These are phyloP conservation scores for Flaveria robusta DNA, from an alignment of 129 eudicot species.

Conservation along the genomic window DNA sequence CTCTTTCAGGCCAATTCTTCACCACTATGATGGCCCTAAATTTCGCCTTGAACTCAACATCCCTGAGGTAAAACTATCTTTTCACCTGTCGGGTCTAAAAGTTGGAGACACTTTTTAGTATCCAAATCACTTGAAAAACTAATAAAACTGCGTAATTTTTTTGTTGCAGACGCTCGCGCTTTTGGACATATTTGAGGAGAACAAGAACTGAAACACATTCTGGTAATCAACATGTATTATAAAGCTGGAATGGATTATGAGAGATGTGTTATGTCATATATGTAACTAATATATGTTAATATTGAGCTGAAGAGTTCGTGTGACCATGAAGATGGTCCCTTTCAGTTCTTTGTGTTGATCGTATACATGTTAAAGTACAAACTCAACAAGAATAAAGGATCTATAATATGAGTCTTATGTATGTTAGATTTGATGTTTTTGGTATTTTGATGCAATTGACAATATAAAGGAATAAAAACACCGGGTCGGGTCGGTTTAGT, in stretches of 20 bases:
- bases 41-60: constrained; percentile 92
- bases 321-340: constrained; percentile 18
- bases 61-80: constrained; percentile 71
- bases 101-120: background rate
- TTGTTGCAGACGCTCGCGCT: constrained; percentile 64
- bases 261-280: constrained; percentile 20
- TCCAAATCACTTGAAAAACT: background rate
- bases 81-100: background rate
- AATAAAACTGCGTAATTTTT: background rate
- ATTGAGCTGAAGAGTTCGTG: constrained; percentile 19
- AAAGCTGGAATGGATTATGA: constrained; percentile 15
- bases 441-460: background rate
- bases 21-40: constrained; percentile 98
- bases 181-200: constrained; percentile 70
- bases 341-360: constrained; percentile 24
- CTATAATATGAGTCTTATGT: constrained; percentile 23
- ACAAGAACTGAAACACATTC: constrained; percentile 25
- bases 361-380: constrained; percentile 29
- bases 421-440: constrained; percentile 3
- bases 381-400: constrained; percentile 34
- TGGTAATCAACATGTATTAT: constrained; percentile 3
- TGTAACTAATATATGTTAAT: constrained; percentile 30
- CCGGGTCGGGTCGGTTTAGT: too few relatives aligned
- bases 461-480: too few relatives aligned
- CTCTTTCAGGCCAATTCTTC: constrained; percentile 96